Base-by-base conservation (phyloP, 2,329 filamentous ascomycete genomes). In the Claviceps digitariae region DNA sequence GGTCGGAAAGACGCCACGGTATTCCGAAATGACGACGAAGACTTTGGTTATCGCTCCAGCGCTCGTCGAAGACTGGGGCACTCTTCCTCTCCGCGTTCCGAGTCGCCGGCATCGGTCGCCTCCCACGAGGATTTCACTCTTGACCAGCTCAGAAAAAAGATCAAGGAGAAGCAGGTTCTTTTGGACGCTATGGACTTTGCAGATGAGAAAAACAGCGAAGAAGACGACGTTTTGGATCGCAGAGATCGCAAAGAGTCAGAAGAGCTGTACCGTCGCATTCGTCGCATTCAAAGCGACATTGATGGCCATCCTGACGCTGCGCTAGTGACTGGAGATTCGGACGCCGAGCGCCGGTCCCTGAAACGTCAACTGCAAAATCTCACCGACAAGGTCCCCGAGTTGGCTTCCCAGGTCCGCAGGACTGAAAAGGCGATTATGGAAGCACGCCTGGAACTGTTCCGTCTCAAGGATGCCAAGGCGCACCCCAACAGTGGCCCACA, bases 111-210 rank as follows among this genome's bases (percentile, higher is more conserved):
- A 2, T 85, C 84, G 66, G 62, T 85, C 68, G 61, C 79, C 34
- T 85, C 85, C 1, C 84, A 82, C 50, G 91, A 97, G 44, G 93
- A 97, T 17, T 67, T 95, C 60, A 84, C 82, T 4, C 68, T 95
- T 29, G 91, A 97, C 29, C 90, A 97, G 66, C 72, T 98, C 55
- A 84, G 81, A 60, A 98, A 98, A 74, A 89, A 87, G 66, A 89
- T 98, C 55, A 84, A 84, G 54, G 93, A 98, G 74, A 93, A 94
- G 70, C 89, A 96, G 68, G 84, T 98, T 44, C 75, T 98, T 57
- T 75, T 98, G 15, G 91, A 98, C 69, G 93, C 93, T 0, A 91
- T 96, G 72, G 93, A 98, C 65, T 96, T 96, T 67, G 86, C 87
- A 57, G 93, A 97, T 61, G 91, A 97, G 71, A 88, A 87, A 64